phyloP scores from a whole-genome alignment of 106 monocot genomes.

The Dioscorea zingiberensis region DNA sequence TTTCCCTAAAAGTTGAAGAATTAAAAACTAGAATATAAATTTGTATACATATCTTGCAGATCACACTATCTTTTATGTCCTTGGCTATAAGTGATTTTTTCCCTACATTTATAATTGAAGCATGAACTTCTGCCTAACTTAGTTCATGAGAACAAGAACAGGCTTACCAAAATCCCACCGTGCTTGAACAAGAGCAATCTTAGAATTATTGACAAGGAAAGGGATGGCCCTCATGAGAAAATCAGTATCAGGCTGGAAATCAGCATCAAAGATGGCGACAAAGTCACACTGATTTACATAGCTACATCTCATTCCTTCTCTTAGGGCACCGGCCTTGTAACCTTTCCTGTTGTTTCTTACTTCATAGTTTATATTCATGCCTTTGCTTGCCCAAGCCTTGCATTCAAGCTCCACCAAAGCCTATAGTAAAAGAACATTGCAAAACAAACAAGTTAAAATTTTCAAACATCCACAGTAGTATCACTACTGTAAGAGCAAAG shows the following conservation, averaged over 20 bases:
- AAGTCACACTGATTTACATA: conserved; percentile 74
- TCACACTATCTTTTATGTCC: no score
- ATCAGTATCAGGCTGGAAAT: conserved; percentile 84
- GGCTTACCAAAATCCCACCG: conserved; percentile 77
- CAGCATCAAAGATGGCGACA: conserved; percentile 86
- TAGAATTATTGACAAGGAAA: conserved; percentile 48
- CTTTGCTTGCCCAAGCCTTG: conserved; percentile 63
- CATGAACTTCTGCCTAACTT: no score
- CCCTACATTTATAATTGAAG: no score
- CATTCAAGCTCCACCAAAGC: conserved; percentile 71
- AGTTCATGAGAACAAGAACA: no score
- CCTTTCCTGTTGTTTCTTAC: conserved; percentile 75
- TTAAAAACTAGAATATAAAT: no score
- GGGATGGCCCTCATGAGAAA: conserved; percentile 70
- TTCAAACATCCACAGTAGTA: no score
- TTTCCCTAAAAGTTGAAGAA: no score
- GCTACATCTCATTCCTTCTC: conserved; percentile 56
- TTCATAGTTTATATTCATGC: conserved; percentile 68
- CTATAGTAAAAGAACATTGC: conserved; percentile 13
- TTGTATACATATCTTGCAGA: no score
- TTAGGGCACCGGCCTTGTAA: conserved; percentile 86
- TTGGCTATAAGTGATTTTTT: no score
- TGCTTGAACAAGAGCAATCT: conserved; percentile 82
- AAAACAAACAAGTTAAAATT: not conserved
- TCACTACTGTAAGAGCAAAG: no score